Evolutionary conservation across 2,329 filamentous ascomycete species (phyloP), one percentile per base, ranked within the genome.

Genomic region (Ustulina deusta): DNA sequence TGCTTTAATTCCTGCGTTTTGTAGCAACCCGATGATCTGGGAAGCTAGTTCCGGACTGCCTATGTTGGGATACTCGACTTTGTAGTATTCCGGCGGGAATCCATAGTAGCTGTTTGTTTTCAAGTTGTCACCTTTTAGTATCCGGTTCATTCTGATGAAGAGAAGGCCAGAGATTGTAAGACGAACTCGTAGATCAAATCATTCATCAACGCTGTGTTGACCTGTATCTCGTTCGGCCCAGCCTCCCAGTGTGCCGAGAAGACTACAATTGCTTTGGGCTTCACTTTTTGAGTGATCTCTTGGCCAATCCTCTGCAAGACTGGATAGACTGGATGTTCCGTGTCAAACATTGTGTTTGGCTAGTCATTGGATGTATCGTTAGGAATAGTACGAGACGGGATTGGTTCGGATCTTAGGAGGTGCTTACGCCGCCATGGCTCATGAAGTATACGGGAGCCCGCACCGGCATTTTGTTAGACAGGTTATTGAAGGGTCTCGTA

Each of bases 191-290:
- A 93, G 58, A 93, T 91, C 71, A 93, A 75, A 65, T 90, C 86
- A 3, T 86, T 88, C n/a, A 83, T 80, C 64, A 88, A 87, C 2
- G 86, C 88, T 9, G 85, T 87, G 77, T 93, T 93, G 72, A 93
- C 84, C 73, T 90, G 82, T 69, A 93, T 85, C 3, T 81, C 83
- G 72, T 85, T 81, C 44, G 79, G 79, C 62, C 75, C 80, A 52
- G 85, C 88, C 79, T 92, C 89, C 91, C 92, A 94, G 78, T 94
- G 91, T 0, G 91, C 92, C 0, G 91, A 93, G 76, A 94, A 90
- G 29, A 93, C 89, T 0, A 94, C 88, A 17, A 94, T 85, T 1
- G 91, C 92, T 69, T 87, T 89, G 1, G 91, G 91, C 73, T 89
- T 90, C 49, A 93, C 87, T 69, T 88, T 86, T 32, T 86, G 82